Base-by-base conservation (phyloP, 345 rosid genomes). In the Euphorbia peplus region DNA sequence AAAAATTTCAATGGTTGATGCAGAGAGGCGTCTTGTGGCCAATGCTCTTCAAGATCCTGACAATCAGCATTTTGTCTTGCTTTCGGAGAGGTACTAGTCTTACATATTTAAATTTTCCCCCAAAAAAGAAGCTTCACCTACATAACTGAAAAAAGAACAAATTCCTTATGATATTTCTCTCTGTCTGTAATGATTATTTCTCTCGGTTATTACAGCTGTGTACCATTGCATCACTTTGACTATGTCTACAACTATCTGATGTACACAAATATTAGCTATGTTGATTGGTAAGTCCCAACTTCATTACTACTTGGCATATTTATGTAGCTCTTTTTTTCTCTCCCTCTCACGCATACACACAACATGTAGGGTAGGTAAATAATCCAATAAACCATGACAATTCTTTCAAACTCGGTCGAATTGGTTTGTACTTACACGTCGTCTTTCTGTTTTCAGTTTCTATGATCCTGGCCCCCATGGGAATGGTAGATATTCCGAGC, bases 401-500 rank as follows among this genome's bases (percentile, higher is more conserved):
- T 50, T 39, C 18, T 12, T 26, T 58, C 18, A 4, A 29, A 30
- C 35, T 47, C 39, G 4, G 15, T 11, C n/a, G 16, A 7, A 24
- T 22, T 25, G 37, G 60, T 66, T 61, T 65, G 13, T 46, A 29
- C 53, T 4, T 76, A 67, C 15, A 52, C 60, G 10, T 25, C 29
- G 18, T 67, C 37, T 22, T 71, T 67, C 64, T 73, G 37, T 81
- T 64, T 73, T 60, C 85, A 95, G 99, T 82, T 95, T 95, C 82
- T 80, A 80, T 78, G 99, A 95, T 82, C 97, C 82, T 53, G 99
- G 99, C 60, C 98, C 98, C 0, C 98, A 92, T 74, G 99, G 99
- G 70, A 92, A 90, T 16, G 99, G 99, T 64, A 86, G 99, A 78
- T 95, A 95, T 77, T 85, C 96, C 66, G 98, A 92, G 39, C 92